Evolutionary conservation across 495 filamentous ascomycete genomes (phyloP).

Genomic region (Tuber melanosporum): DNA sequence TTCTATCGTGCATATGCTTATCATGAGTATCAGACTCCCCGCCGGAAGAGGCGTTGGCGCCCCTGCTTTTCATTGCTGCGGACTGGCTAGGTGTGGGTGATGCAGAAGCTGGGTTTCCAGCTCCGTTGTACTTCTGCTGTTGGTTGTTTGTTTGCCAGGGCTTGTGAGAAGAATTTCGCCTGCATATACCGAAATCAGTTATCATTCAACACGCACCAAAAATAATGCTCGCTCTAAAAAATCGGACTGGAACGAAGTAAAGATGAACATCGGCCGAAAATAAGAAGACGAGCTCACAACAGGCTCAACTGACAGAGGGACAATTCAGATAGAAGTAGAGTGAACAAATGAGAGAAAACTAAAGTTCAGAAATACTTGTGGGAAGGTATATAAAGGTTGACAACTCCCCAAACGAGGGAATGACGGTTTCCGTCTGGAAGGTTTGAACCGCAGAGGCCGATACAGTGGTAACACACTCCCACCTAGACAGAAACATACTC

Average conservation of each 20-base stretch:
- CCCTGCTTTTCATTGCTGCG: slow-evolving; percentile 44
- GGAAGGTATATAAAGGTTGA: background rate
- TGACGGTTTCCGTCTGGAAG: background rate
- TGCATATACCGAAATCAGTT: slow-evolving; percentile 18
- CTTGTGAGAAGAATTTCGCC: slow-evolving; percentile 36
- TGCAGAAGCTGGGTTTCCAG: slow-evolving; percentile 31
- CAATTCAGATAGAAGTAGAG: background rate
- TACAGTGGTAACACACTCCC: background rate
- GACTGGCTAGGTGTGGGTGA: slow-evolving; percentile 45
- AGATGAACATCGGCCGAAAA: background rate
- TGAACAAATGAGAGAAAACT: background rate
- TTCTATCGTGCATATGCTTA: slow-evolving; percentile 59
- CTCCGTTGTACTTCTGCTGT: slow-evolving; percentile 39
- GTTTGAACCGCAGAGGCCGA: slow-evolving; percentile 20
- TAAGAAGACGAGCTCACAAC: background rate
- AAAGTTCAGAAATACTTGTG: background rate
- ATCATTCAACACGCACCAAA: slow-evolving; percentile 12
- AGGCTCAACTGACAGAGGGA: background rate
- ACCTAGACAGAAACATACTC: background rate
- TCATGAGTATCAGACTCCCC: slow-evolving; percentile 54
- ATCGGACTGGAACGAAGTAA: slow-evolving; percentile 2
- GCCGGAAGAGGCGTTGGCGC: slow-evolving; percentile 40
- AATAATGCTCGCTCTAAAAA: background rate
- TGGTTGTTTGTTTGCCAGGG: slow-evolving; percentile 37
- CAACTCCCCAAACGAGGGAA: background rate